These are phyloP conservation scores for Puccinia sorghi DNA, from an alignment of 1,284 basidiomycete genomes.

Conservation along the genomic window DNA sequence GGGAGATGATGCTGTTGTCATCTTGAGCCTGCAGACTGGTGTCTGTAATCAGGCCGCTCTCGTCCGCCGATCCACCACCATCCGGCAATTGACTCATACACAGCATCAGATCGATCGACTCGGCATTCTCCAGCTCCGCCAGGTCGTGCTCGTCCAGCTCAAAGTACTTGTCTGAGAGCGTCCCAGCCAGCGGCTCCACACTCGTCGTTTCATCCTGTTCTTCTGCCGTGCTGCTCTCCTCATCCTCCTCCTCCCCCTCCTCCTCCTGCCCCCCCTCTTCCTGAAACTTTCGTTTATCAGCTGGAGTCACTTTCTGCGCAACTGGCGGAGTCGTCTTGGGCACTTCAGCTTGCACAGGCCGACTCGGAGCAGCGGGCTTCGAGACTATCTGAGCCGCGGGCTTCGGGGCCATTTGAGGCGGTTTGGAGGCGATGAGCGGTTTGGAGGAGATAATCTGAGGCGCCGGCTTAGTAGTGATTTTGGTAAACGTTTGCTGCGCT, in stretches of 20 bases:
- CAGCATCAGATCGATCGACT: background rate
- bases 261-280: background rate
- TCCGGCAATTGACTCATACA: background rate
- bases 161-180: slow-evolving; percentile 39
- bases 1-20: background rate
- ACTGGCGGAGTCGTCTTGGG: background rate
- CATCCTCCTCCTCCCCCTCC: background rate
- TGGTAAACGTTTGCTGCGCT: background rate
- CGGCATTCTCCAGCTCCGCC: slow-evolving; percentile 15
- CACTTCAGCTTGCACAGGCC: background rate
- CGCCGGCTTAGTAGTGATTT: background rate
- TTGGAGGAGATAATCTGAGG: too few relatives aligned
- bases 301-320: background rate
- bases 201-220: background rate
- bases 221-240: background rate
- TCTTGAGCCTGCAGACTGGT: background rate
- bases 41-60: slow-evolving; percentile 22
- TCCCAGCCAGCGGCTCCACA: background rate
- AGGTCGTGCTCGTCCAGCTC: slow-evolving; percentile 41
- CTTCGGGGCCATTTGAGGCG: background rate
- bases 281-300: slow-evolving; percentile 18
- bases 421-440: too few relatives aligned
- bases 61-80: slow-evolving; percentile 5
- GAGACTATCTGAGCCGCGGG: background rate
- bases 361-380: background rate